Evolutionary conservation across 352 stramenopile species (phyloP), one percentile per base, ranked within the genome.

Genomic region (Pythium vanterpoolii): DNA sequence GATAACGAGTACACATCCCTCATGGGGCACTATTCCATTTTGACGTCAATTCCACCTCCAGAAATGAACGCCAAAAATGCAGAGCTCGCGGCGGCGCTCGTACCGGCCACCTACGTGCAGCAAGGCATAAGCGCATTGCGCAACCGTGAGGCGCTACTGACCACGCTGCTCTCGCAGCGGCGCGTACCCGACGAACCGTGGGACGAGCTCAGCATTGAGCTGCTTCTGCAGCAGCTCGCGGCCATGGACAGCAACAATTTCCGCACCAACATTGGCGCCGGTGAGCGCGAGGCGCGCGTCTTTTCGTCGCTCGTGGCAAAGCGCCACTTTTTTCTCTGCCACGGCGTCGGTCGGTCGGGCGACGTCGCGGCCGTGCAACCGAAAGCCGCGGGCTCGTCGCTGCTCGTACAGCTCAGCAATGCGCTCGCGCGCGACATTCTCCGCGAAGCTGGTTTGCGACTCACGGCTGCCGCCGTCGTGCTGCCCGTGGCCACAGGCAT

Each of bases 281-380:
- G 97, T 16, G 97, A 99, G 77, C 87, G 97, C 39, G 97, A 99
- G 74, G 97, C 93, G 48, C 84, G 97, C 30, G 88, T 99, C 6
- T 90, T 89, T 58, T 89, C 77, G 8, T 50, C 77, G 18, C 46
- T 94, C 1, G 82, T 94, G 18, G 77, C 78, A 14, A 79, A 89
- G 33, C 80, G 97, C 3, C 96, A 99, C 71, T 99, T 95, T 71
- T 79, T 91, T 49, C 64, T 98, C 7, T 86, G 85, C 23, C 97
- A 99, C 67, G 97, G 97, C 16, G 96, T 99, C 13, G 97, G 97
- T 2, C 83, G 97, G 34, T 98, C 90, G 16, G 97, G 97, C 5
- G 97, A 99, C 78, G 92, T 99, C n/a, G 96, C 90, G 19, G 97
- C 98, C 18, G 89, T 98, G 48, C 97, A 99, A 73, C 97, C 97